Base-by-base conservation (phyloP, 495 filamentous ascomycete genomes). In the Cudoniella acicularis region DNA sequence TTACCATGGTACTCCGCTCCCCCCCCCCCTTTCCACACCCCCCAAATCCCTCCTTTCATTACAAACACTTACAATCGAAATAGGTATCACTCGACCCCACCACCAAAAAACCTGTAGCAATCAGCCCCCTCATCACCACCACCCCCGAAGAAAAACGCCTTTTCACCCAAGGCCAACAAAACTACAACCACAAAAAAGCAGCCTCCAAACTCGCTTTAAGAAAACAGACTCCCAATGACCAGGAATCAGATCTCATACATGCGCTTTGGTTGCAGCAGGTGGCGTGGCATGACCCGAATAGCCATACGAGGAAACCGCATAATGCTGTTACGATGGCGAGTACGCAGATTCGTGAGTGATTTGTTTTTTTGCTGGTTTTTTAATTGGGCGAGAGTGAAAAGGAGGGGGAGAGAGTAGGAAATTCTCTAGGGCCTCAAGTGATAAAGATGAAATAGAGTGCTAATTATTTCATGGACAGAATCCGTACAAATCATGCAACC, bases 401-500 rank as follows among this genome's bases (percentile, higher is more conserved):
- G n/a, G n/a, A n/a, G n/a, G n/a, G n/a, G n/a, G n/a, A n/a, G n/a
- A n/a, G n/a, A n/a, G n/a, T n/a, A n/a, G n/a, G n/a, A n/a, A n/a
- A n/a, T n/a, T n/a, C n/a, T n/a, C n/a, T n/a, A n/a, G n/a, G n/a
- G n/a, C n/a, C n/a, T n/a, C n/a, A n/a, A n/a, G n/a, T n/a, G n/a
- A n/a, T n/a, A n/a, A n/a, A n/a, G n/a, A n/a, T n/a, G n/a, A n/a
- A n/a, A n/a, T n/a, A n/a, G n/a, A n/a, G n/a, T n/a, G n/a, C n/a
- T n/a, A n/a, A n/a, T n/a, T n/a, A n/a, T n/a, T n/a, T n/a, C n/a
- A n/a, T n/a, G n/a, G n/a, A n/a, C n/a, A n/a, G n/a, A 82, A 55
- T 87, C 86, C 0, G 86, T 89, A 3, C 81, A 81, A 64, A 91
- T 95, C 56, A 95, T 95, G 90, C 89, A 92, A 64, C 90, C 90